phyloP scores from a whole-genome alignment of 2,329 filamentous ascomycete genomes.

The Cucurbitaria berberidis region DNA sequence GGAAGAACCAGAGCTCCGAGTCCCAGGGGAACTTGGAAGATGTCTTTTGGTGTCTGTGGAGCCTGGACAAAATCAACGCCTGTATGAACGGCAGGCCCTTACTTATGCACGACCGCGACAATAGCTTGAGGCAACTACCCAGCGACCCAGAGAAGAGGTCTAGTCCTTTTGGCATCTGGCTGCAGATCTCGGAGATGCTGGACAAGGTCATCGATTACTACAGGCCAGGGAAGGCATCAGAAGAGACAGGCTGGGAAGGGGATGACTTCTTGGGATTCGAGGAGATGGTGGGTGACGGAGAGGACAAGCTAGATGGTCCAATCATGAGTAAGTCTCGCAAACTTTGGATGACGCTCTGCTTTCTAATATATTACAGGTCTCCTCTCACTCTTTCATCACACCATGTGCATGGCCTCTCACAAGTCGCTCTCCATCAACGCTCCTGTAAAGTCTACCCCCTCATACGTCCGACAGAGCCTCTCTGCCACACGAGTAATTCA shows the following conservation, averaged over 20 bases:
- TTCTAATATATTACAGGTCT: slow-evolving; percentile 47
- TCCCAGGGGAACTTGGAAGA: slow-evolving; percentile 51
- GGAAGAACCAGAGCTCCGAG: slow-evolving; percentile 48
- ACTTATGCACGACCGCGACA: slow-evolving; percentile 57
- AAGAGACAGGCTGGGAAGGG: slow-evolving; percentile 55
- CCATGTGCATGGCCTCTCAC: slow-evolving; percentile 63
- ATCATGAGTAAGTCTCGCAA: slow-evolving; percentile 41
- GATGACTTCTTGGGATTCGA: slow-evolving; percentile 55
- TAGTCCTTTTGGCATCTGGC: slow-evolving; percentile 57
- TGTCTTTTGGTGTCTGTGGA: slow-evolving; percentile 59
- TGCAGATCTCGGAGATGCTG: slow-evolving; percentile 53
- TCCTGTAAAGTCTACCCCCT: slow-evolving; percentile 56
- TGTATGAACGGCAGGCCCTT: slow-evolving; percentile 56
- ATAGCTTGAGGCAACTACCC: slow-evolving; percentile 51
- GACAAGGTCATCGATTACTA: slow-evolving; percentile 58
- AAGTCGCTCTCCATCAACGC: slow-evolving; percentile 54
- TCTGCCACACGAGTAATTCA: slow-evolving; percentile 63
- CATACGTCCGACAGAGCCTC: slow-evolving; percentile 61
- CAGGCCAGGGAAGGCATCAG: slow-evolving; percentile 49
- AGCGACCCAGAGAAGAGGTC: slow-evolving; percentile 52
- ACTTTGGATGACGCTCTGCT: slow-evolving; percentile 4
- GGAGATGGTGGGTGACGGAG: slow-evolving; percentile 50
- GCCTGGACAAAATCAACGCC: slow-evolving; percentile 56
- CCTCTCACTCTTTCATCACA: slow-evolving; percentile 63
- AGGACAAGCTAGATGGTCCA: slow-evolving; percentile 47